These are phyloP conservation scores for Candida ipomoeae DNA, from an alignment of 805 yeast genomes.

Conservation along the genomic window DNA sequence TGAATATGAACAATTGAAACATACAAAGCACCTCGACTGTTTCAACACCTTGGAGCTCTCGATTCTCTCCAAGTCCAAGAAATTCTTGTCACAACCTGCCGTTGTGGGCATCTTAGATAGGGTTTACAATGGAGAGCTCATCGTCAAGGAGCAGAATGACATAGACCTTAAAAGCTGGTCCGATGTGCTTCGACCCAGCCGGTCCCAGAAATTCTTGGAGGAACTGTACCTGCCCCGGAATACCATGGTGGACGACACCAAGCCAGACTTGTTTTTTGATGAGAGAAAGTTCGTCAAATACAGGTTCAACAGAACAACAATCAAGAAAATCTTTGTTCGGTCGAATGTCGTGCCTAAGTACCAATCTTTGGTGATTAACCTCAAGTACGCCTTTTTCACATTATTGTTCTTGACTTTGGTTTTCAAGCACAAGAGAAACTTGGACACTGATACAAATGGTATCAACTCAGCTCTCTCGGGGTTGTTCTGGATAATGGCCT, in stretches of 20 bases:
- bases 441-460: background rate
- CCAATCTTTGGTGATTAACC: conserved; percentile 37
- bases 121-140: conserved; percentile 51
- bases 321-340: conserved; percentile 28
- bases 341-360: conserved; percentile 38
- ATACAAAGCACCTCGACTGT: conserved; percentile 19
- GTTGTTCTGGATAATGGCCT: conserved; percentile 41
- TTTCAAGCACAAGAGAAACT: conserved; percentile 19
- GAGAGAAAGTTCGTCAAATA: conserved; percentile 26
- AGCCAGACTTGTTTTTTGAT: conserved; percentile 4
- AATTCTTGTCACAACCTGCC: conserved; percentile 49
- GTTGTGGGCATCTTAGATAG: conserved; percentile 44
- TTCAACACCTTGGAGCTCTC: conserved; percentile 50
- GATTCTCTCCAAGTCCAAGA: conserved; percentile 49
- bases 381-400: conserved; percentile 30
- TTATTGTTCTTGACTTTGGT: conserved; percentile 29
- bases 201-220: background rate
- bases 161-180: conserved; percentile 6
- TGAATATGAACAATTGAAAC: conserved; percentile 15
- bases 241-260: background rate
- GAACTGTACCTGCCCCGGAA: background rate
- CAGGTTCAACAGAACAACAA: conserved; percentile 28
- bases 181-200: conserved; percentile 2
- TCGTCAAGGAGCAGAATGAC: conserved; percentile 31
- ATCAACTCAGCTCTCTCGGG: conserved; percentile 23